A percentile compares a stretch with the other conserved stretches of the same genome.
Evolutionary conservation across 768 basidiomycete genomes (phyloP).

Genomic region (Fistulinella prunicolor): DNA sequence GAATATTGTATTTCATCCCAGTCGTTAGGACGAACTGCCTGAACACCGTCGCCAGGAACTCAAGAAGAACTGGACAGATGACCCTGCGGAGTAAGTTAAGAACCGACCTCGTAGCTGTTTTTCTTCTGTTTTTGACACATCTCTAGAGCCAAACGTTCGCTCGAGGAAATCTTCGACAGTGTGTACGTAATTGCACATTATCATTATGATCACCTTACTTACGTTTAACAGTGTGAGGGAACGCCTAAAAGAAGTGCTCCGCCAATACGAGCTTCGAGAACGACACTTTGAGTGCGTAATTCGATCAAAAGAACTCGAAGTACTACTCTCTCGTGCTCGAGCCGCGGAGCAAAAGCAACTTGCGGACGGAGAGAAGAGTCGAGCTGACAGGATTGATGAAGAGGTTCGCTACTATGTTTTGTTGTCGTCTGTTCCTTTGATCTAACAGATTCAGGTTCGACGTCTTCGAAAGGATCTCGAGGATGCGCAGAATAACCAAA

Average conservation of each 20-base stretch:
- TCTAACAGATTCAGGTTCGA: constrained; percentile 45
- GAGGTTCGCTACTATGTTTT: constrained; percentile 51
- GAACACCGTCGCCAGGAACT: constrained; percentile 66
- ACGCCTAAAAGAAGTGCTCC: constrained; percentile 81
- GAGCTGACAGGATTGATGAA: constrained; percentile 67
- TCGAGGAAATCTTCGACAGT: constrained; percentile 83
- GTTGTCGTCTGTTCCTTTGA: not conserved
- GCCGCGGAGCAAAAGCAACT: constrained; percentile 86
- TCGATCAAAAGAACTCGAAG: constrained; percentile 88
- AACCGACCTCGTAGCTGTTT: not conserved
- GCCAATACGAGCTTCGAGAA: constrained; percentile 87
- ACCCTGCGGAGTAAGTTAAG: constrained; percentile 64
- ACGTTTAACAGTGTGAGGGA: constrained; percentile 62
- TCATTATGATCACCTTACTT: not conserved
- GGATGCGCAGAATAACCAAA: constrained; percentile 74
- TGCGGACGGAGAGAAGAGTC: constrained; percentile 68
- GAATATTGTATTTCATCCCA: constrained; percentile 1
- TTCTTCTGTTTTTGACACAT: not conserved
- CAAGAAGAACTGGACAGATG: constrained; percentile 78
- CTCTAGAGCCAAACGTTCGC: constrained; percentile 62
- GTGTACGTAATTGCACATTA: constrained; percentile 53
- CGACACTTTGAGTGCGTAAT: constrained; percentile 91
- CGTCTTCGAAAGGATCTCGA: constrained; percentile 75
- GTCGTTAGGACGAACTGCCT: constrained; percentile 56
- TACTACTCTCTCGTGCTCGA: constrained; percentile 80